A percentile compares a stretch with the other conserved stretches of the same genome.
Evolutionary conservation across 1,139 yeast genomes (phyloP).

Genomic region (Candida tropicalis): DNA sequence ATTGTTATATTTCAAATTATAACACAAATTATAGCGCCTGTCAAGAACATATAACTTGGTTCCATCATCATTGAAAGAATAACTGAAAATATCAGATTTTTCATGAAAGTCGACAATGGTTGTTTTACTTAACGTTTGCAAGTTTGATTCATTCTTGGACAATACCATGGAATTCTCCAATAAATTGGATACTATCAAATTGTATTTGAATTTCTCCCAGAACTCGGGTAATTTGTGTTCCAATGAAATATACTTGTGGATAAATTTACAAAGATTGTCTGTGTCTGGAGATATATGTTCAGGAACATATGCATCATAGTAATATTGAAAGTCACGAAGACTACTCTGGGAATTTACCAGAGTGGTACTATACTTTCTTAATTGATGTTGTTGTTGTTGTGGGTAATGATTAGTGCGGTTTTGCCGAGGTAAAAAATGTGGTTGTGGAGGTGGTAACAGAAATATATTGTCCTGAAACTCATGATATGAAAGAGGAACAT

Average conservation of each 20-base stretch:
- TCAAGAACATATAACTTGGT: constrained; percentile 21
- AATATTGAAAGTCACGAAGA: constrained; percentile 10
- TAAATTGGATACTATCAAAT: constrained; percentile 41
- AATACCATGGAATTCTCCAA: constrained; percentile 47
- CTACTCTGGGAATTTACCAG: constrained; percentile 1
- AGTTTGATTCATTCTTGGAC: constrained; percentile 45
- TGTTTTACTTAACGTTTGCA: constrained; percentile 12
- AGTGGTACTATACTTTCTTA: background rate
- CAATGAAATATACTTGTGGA: constrained; percentile 31
- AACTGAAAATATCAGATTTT: constrained; percentile 3
- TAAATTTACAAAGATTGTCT: constrained; percentile 29
- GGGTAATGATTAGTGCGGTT: background rate
- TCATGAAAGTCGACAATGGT: background rate
- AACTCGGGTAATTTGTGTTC: constrained; percentile 24
- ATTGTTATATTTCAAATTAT: constrained; percentile 12
- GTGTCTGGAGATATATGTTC: constrained; percentile 19
- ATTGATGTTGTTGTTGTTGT: background rate
- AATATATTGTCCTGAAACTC: constrained; percentile 1
- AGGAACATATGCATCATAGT: constrained; percentile 11
- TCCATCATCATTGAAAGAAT: constrained; percentile 19
- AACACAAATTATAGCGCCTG: constrained; percentile 18
- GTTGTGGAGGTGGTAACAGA: constrained; percentile 10
- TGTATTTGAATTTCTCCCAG: constrained; percentile 49
- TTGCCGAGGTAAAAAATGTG: constrained; percentile 7
- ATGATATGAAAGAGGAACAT: background rate